These are phyloP conservation scores for Berkeleyomyces rouxiae DNA, from an alignment of 2,329 filamentous ascomycete genomes.

Conservation along the genomic window DNA sequence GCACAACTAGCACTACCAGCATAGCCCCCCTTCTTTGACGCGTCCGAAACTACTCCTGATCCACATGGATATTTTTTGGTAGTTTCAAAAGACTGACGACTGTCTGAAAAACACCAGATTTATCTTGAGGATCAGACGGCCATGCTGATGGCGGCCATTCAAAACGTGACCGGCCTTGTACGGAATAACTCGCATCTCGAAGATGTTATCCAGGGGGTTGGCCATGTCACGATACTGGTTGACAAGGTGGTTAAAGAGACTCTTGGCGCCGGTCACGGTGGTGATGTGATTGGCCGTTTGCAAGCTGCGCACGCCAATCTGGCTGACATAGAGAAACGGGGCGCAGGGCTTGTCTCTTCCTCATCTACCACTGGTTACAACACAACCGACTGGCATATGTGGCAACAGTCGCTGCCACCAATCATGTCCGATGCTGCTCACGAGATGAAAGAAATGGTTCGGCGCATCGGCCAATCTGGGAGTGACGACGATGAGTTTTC, in stretches of 20 bases:
- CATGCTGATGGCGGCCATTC: conserved; percentile 60
- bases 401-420: conserved; percentile 57
- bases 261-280: conserved; percentile 35
- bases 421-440: conserved; percentile 77
- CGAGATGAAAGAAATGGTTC: conserved; percentile 57
- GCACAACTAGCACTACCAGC: neutral
- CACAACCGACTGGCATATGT: conserved; percentile 41
- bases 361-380: conserved; percentile 24
- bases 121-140: conserved; percentile 75
- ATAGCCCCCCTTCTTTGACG: neutral
- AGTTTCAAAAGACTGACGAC: neutral
- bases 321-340: conserved; percentile 44
- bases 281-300: conserved; percentile 38
- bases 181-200: conserved; percentile 46
- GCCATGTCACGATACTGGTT: conserved; percentile 53
- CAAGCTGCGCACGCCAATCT: conserved; percentile 48
- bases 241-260: conserved; percentile 52
- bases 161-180: conserved; percentile 60
- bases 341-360: conserved; percentile 34
- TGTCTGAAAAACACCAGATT: conserved; percentile 29
- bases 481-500: conserved; percentile 30
- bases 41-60: neutral
- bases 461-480: conserved; percentile 26
- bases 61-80: neutral
- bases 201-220: conserved; percentile 53